These are phyloP conservation scores for Chrysanthemum seticuspe DNA, from an alignment of 129 eudicot genomes.

Conservation along the genomic window DNA sequence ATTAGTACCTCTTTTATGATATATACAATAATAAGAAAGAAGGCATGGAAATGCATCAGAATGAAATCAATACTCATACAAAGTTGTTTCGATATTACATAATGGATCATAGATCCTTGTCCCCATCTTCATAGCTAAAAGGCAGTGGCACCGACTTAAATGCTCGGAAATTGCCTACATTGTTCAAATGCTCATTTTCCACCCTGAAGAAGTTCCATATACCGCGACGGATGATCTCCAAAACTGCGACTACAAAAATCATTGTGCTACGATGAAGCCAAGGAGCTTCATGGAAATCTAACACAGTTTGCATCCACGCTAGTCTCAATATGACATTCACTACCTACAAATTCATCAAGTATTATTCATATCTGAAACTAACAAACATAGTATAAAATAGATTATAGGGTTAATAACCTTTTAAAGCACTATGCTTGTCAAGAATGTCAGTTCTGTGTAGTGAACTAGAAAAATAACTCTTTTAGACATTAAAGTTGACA, in stretches of 20 bases:
- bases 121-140: conserved; percentile 57
- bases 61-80: neutral
- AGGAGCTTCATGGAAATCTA: conserved; percentile 34
- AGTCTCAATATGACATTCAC: conserved; percentile 38
- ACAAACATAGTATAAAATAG: neutral
- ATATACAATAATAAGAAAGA: too few relatives aligned
- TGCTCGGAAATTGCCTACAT: conserved; percentile 78
- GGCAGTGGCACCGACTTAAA: conserved; percentile 85
- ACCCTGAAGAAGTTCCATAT: conserved; percentile 47
- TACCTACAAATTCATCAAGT: conserved; percentile 22
- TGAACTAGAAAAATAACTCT: too few relatives aligned
- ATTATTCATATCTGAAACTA: neutral
- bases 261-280: conserved; percentile 26
- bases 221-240: conserved; percentile 42
- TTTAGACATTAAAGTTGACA: too few relatives aligned
- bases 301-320: conserved; percentile 44
- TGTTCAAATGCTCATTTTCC: conserved; percentile 85
- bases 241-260: conserved; percentile 24
- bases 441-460: too few relatives aligned
- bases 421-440: too few relatives aligned
- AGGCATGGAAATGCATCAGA: neutral
- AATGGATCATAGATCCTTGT: conserved; percentile 41
- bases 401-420: too few relatives aligned
- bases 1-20: too few relatives aligned
- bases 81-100: neutral